Percentiles rank a stretch among this genome's conserved stretches.
Conservation (phyloP, 768 basidiomycete genomes). For the Amanita polypyramis region DNA sequence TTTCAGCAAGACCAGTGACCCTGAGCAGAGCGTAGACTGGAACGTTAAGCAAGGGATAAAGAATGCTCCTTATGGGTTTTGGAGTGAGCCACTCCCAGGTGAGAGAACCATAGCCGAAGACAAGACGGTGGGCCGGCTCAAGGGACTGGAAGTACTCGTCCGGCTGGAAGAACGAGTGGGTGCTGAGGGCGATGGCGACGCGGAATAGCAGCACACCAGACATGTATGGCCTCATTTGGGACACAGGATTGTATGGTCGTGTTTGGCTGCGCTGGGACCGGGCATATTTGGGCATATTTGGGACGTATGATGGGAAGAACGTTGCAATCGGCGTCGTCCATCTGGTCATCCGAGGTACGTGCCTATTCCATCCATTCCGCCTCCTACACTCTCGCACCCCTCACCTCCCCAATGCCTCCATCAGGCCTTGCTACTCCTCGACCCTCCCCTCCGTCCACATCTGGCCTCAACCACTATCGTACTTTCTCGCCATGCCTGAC, state of each 20-base stretch:
- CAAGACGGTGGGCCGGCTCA: conserved; percentile 80
- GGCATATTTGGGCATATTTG: conserved; percentile 17
- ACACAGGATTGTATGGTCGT: conserved; percentile 10
- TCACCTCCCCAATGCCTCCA: conserved; percentile 43
- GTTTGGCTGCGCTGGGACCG: background rate
- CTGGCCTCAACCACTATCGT: conserved; percentile 18
- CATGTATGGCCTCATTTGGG: conserved; percentile 10
- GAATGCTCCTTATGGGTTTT: conserved; percentile 64
- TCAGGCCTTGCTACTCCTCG: conserved; percentile 39
- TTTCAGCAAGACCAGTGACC: conserved; percentile 37
- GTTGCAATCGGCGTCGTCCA: conserved; percentile 18
- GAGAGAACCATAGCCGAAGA: conserved; percentile 85
- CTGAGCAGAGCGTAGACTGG: conserved; percentile 70
- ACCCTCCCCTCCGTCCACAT: conserved; percentile 13
- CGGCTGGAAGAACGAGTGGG: conserved; percentile 87
- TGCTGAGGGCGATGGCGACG: conserved; percentile 52
- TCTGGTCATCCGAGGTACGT: conserved; percentile 19
- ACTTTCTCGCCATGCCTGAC: conserved; percentile 77
- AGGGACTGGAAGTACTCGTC: conserved; percentile 96
- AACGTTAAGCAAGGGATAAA: conserved; percentile 76
- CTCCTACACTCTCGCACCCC: conserved; percentile 48
- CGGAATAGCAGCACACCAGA: conserved; percentile 36
- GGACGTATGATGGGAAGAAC: conserved; percentile 29
- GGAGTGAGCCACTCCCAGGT: conserved; percentile 92
- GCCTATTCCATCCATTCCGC: conserved; percentile 18